phyloP scores from a whole-genome alignment of 2,329 filamentous ascomycete species.

The Exophiala sp. region DNA sequence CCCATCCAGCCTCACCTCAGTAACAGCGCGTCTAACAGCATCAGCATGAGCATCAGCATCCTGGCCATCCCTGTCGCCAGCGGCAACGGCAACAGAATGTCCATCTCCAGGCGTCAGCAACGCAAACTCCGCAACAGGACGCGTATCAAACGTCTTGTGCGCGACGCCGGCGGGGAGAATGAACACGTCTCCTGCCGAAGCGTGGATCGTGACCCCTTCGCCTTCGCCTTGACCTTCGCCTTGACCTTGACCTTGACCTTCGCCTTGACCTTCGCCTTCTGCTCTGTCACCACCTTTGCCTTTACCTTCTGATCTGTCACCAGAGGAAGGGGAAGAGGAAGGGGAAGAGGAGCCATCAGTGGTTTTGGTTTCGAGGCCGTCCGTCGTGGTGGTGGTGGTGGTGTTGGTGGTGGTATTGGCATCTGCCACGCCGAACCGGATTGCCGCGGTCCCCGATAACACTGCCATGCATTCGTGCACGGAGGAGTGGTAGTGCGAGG shows the following conservation, averaged over 20 bases:
- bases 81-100: no score
- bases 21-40: no score
- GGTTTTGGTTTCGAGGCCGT: slow-evolving; percentile 38
- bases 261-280: no score
- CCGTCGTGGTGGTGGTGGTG: no score
- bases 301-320: no score
- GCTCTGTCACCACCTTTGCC: no score
- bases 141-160: slow-evolving; percentile 49
- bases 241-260: no score
- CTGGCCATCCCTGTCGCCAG: no score
- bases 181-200: slow-evolving; percentile 52
- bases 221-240: not conserved
- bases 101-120: slow-evolving; percentile 44
- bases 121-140: slow-evolving; percentile 35
- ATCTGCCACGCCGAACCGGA: slow-evolving; percentile 52
- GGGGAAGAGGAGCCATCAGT: no score
- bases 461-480: slow-evolving; percentile 56
- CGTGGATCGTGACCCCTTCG: slow-evolving; percentile 47
- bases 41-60: no score
- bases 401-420: slow-evolving; percentile 36
- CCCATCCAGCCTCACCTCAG: no score
- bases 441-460: slow-evolving; percentile 47
- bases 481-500: slow-evolving; percentile 52
- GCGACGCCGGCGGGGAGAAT: slow-evolving; percentile 52
- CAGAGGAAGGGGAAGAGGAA: no score